phyloP scores from a whole-genome alignment of 225 moss, liverwort and hornwort genomes.

The Pleurozium schreberi region DNA sequence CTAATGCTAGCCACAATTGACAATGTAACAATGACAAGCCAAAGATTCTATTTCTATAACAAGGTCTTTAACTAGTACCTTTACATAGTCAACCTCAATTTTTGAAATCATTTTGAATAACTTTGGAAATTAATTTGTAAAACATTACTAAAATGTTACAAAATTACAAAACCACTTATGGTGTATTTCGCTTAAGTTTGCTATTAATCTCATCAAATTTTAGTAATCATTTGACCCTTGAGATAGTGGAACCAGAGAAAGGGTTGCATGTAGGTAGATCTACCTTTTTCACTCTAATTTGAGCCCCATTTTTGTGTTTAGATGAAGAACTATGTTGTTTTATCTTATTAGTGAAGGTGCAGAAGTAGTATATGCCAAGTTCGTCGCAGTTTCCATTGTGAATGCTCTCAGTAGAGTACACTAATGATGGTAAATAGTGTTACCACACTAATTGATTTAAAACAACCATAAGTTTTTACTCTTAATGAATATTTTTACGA shows the following conservation, averaged over 20 bases:
- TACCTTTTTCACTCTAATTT: neutral
- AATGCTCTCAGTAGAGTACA: neutral
- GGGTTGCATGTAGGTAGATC: rapidly evolving
- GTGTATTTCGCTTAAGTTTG: neutral
- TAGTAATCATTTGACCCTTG: neutral
- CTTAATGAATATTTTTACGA: too few relatives aligned
- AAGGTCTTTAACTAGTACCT: too few relatives aligned
- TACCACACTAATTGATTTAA: too few relatives aligned
- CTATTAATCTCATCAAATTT: too few relatives aligned
- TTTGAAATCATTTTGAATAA: neutral
- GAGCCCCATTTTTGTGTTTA: neutral
- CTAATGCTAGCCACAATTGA: too few relatives aligned
- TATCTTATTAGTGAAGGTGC: neutral
- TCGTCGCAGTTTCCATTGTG: neutral
- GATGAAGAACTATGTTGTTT: neutral
- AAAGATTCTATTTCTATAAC: neutral
- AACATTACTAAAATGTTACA: rapidly evolving
- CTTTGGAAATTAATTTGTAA: neutral
- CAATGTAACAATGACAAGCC: neutral
- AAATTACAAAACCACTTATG: neutral
- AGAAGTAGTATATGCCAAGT: neutral
- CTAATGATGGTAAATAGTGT: too few relatives aligned
- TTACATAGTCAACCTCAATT: too few relatives aligned
- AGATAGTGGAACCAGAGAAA: neutral
- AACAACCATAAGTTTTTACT: too few relatives aligned